Evolutionary conservation across 768 basidiomycete species (phyloP), one percentile per base, ranked within the genome.

Genomic region (Boletus sp.): DNA sequence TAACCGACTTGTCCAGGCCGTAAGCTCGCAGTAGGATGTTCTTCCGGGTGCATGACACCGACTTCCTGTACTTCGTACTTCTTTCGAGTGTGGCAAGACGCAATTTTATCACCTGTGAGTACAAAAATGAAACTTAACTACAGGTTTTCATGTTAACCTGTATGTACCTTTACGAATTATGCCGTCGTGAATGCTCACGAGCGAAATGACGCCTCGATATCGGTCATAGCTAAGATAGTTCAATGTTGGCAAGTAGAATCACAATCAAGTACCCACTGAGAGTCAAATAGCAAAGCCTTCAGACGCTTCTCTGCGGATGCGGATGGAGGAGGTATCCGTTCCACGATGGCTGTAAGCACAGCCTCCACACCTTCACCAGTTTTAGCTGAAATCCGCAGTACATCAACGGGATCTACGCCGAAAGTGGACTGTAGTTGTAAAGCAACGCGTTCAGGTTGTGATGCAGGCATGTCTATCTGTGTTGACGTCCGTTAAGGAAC

Each of bases 131-230:
- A 48, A 28, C 4, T 9, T 47, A 5, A 35, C 44, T 7, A 41
- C 18, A 35, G 40, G 11, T 32, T 28, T 35, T 9, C 15, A 29
- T 41, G 14, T 49, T 5, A 28, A 41, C 20, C 32, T 39, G 45
- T 24, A 58, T 64, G 30, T 64, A 89, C 94, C 94, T 80, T 91
- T 96, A 45, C 83, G 82, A 45, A 98, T 75, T 17, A 86, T 73
- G 2, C 97, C 97, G 53, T 83, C 81, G 64, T 90, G 86, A 18
- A 99, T 73, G 62, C 83, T 90, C 36, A 98, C 82, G 32, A 98
- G 76, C 2, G 93, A 96, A 47, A 99, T 94, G 20, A 98, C 97
- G 10, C 97, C 97, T 55, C 95, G 84, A 73, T 94, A 99, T 59
- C 89, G 84, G 70, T 99, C 97, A 71, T 95, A 98, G 55, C 94